Evolutionary conservation across 345 rosid species (phyloP), one percentile per base, ranked within the genome.

Genomic region (Camelina neglecta): DNA sequence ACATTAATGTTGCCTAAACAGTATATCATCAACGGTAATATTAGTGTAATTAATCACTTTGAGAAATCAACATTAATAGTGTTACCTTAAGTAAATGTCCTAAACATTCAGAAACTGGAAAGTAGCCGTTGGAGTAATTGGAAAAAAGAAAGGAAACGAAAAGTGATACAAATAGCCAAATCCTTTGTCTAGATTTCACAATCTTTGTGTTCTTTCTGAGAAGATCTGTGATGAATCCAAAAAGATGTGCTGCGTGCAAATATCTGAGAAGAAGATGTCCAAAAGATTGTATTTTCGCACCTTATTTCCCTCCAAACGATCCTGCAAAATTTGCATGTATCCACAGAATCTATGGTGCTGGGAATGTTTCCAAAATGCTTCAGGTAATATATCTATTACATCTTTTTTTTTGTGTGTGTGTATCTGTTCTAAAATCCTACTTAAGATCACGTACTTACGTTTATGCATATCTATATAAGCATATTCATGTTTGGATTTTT

Each of bases 321-420:
- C 89, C 92, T 68, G 73, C 74, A 64, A 86, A 84, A 83, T 90
- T 90, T 77, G 86, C 81, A 49, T 77, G 60, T 29, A 67, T 88
- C 72, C 97, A 88, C 73, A 82, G 76, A 81, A 84, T 90, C 78
- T 85, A 88, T 78, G 96, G 96, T 15, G 95, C 97, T 55, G 86
- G 92, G 72, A 89, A 87, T 61, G 93, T 88, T 61, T 86, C 80
- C 60, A 88, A 86, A 59, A 68, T 90, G 86, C 88, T 92, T 60
- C 89, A 86, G 88, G 93, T 86, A 81, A 7, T 51, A 13, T 44
- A 51, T 8, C 38, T 29, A 20, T 31, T 39, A 42, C 10, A n/a
- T 35, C 18, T 23, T 41, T 71, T 4, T 26, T 26, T 26, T 26
- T 26, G 4, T 26, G 35, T 23, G 23, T 75, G 36, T 75, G 21